These are phyloP conservation scores for Choiromyces venosus DNA, from an alignment of 495 filamentous ascomycete species.

Conservation along the genomic window DNA sequence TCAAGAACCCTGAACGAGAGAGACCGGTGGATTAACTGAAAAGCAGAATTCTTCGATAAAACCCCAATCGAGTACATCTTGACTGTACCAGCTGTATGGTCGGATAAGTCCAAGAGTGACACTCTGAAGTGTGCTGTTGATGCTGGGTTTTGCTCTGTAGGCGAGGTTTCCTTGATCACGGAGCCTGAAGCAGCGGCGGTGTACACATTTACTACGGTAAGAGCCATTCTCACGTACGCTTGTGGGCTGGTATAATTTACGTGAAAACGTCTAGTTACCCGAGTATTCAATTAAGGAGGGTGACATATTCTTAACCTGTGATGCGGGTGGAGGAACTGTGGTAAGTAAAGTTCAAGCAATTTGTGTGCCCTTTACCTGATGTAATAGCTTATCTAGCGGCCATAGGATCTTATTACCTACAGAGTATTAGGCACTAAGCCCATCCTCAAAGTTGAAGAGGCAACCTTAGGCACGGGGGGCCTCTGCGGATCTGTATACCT, in stretches of 20 bases:
- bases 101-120: constrained; percentile 61
- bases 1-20: neutral
- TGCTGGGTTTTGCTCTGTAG: constrained; percentile 52
- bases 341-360: neutral
- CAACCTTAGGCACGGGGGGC: constrained; percentile 51
- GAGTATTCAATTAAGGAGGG: constrained; percentile 6
- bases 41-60: constrained; percentile 17
- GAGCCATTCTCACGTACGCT: neutral
- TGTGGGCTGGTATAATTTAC: neutral
- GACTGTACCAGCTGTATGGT: constrained; percentile 50
- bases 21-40: neutral
- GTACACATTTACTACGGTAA: constrained; percentile 20
- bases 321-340: constrained; percentile 57
- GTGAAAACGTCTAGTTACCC: constrained; percentile 1
- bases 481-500: constrained; percentile 65
- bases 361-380: neutral
- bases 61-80: constrained; percentile 30
- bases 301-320: constrained; percentile 49
- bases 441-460: constrained; percentile 47
- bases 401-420: constrained; percentile 47
- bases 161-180: constrained; percentile 42
- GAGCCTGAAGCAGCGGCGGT: constrained; percentile 64
- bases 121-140: constrained; percentile 60
- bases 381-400: neutral
- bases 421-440: constrained; percentile 49